phyloP scores from a whole-genome alignment of 2,329 filamentous ascomycete species.

The Fonsecaea erecta region DNA sequence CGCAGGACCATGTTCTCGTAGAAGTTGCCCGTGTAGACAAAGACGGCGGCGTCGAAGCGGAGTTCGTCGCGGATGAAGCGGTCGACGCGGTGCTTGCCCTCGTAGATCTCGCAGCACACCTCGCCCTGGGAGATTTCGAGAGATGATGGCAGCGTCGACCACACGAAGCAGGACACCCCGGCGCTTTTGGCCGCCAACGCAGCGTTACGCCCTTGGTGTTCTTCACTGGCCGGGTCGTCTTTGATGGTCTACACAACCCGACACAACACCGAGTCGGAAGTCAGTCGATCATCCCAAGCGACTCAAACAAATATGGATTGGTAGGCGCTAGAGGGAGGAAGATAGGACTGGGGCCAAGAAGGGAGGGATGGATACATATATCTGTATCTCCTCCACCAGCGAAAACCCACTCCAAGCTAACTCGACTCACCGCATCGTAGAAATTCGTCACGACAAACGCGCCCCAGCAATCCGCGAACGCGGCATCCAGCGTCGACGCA shows the following conservation, averaged over 20 bases:
- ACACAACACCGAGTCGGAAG: neutral
- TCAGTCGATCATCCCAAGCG: too few species aligned
- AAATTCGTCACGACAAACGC: conserved; percentile 33
- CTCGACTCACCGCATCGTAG: conserved; percentile 26
- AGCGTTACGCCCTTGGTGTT: conserved; percentile 29
- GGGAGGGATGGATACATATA: too few species aligned
- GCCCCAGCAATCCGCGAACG: conserved; percentile 30
- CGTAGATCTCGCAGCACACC: conserved; percentile 29
- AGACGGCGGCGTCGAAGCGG: conserved; percentile 30
- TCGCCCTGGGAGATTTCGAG: conserved; percentile 23
- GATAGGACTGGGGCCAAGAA: too few species aligned
- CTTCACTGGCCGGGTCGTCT: conserved; percentile 30
- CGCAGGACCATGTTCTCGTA: conserved; percentile 32
- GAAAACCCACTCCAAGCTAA: too few species aligned
- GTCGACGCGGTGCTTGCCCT: conserved; percentile 37
- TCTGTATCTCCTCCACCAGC: too few species aligned
- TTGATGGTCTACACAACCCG: conserved; percentile 16
- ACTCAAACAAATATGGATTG: too few species aligned
- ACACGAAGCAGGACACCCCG: conserved; percentile 28
- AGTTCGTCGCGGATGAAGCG: conserved; percentile 29
- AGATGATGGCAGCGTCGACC: conserved; percentile 29
- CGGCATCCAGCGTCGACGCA: conserved; percentile 15
- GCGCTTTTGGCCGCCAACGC: conserved; percentile 22
- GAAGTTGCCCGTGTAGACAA: conserved; percentile 36
- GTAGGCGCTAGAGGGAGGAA: too few species aligned